Conservation (phyloP, 352 stramenopile genomes). For the Phytophthora sp. region DNA sequence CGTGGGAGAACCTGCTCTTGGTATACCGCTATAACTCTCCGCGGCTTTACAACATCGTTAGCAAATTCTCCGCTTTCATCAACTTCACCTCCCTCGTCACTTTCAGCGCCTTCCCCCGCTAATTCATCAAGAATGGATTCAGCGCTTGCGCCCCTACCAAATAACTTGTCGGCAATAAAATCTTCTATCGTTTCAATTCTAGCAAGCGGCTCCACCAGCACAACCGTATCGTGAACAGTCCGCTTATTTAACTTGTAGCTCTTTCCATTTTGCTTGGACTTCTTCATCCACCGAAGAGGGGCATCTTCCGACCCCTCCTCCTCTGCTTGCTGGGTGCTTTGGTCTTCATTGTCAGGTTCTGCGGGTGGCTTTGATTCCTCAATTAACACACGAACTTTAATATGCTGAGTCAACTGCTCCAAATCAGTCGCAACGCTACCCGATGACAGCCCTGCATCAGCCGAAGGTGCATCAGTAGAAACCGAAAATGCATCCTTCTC, state of each 20-base stretch:
- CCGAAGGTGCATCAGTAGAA: conserved; percentile 14
- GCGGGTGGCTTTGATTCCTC: conserved; percentile 40
- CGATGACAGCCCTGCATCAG: conserved; percentile 26
- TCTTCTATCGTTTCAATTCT: conserved; percentile 82
- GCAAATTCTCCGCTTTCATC: conserved; percentile 28
- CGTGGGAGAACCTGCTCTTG: conserved; percentile 34
- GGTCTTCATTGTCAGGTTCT: conserved; percentile 28
- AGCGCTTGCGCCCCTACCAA: conserved; percentile 34
- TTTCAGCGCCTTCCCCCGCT: conserved; percentile 11
- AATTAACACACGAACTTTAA: conserved; percentile 75
- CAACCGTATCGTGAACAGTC: conserved; percentile 67
- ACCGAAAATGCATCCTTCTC: conserved; percentile 67
- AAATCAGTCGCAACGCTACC: conserved; percentile 54
- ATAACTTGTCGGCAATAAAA: conserved; percentile 75
- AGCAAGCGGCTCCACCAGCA: conserved; percentile 77
- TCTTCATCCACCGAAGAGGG: conserved; percentile 35
- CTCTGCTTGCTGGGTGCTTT: conserved; percentile 18
- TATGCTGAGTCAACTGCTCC: conserved; percentile 70
- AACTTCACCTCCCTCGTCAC: conserved; percentile 30
- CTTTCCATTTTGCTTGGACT: conserved; percentile 22
- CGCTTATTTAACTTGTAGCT: conserved; percentile 46
- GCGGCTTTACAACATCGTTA: conserved; percentile 37
- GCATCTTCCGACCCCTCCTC: conserved; percentile 9
- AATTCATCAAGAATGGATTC: conserved; percentile 45
- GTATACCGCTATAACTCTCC: conserved; percentile 53